These are phyloP conservation scores for Silybum marianum DNA, from an alignment of 129 eudicot genomes.

Conservation along the genomic window DNA sequence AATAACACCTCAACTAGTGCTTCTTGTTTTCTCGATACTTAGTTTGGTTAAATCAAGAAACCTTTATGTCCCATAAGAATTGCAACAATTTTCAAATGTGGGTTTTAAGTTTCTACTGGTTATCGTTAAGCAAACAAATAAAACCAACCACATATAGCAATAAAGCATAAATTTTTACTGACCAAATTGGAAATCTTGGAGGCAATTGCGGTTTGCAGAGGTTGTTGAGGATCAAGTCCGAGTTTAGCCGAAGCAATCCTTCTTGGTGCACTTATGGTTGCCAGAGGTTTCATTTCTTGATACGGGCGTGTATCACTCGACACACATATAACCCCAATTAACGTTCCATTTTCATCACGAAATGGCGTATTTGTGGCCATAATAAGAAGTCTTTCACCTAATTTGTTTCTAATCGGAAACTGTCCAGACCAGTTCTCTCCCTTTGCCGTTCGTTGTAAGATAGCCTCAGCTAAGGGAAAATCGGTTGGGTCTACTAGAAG, in stretches of 20 bases:
- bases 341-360: conserved; percentile 69
- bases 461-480: conserved; percentile 46
- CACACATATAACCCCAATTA: conserved; percentile 77
- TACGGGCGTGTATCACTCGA: conserved; percentile 71
- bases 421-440: conserved; percentile 90
- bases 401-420: conserved; percentile 70
- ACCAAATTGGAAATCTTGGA: conserved; percentile 85
- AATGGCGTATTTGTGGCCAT: conserved; percentile 68
- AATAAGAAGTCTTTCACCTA: conserved; percentile 55
- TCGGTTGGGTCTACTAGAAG: conserved; percentile 55
- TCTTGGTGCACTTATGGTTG: conserved; percentile 50
- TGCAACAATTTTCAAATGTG: not conserved
- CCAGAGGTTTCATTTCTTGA: conserved; percentile 45
- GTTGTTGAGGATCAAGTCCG: conserved; percentile 94
- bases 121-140: not conserved
- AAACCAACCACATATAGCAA: not conserved
- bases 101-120: not conserved
- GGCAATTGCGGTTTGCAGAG: conserved; percentile 82
- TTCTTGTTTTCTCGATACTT: too few relatives aligned
- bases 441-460: conserved; percentile 41
- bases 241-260: conserved; percentile 70
- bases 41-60: too few relatives aligned
- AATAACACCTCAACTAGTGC: too few relatives aligned
- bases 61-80: too few relatives aligned
- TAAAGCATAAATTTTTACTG: conserved; percentile 29